phyloP scores from a whole-genome alignment of 352 stramenopile genomes.

The Globisporangium carolinianum region DNA sequence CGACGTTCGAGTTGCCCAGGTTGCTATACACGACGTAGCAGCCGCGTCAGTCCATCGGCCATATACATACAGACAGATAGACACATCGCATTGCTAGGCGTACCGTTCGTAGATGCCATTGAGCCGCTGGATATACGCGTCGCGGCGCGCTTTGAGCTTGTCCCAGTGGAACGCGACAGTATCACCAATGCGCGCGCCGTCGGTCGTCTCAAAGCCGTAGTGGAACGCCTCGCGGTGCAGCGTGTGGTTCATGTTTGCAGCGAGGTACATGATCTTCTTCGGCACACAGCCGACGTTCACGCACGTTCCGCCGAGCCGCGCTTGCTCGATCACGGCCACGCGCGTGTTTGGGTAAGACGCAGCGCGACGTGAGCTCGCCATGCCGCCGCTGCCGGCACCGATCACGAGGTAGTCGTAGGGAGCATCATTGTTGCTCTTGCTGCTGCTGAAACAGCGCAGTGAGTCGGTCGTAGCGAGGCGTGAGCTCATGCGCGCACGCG shows the following conservation, averaged over 20 bases:
- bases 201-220: constrained; percentile 51
- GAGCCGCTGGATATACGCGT: constrained; percentile 93
- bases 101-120: constrained; percentile 95
- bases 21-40: constrained; percentile 32
- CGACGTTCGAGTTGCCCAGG: constrained; percentile 88
- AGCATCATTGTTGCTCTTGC: constrained; percentile 1
- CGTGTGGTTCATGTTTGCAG: constrained; percentile 52
- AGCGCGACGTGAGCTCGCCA: constrained; percentile 89
- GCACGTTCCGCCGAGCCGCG: constrained; percentile 93
- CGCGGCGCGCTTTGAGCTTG: constrained; percentile 88
- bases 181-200: constrained; percentile 30
- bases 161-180: constrained; percentile 83
- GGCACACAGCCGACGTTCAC: constrained; percentile 99
- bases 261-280: constrained; percentile 98
- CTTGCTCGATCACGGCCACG: constrained; percentile 93
- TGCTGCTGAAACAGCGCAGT: too few species aligned
- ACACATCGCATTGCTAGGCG: not conserved
- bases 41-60: not conserved
- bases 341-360: constrained; percentile 83
- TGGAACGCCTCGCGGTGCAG: constrained; percentile 43
- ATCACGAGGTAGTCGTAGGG: constrained; percentile 90
- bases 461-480: too few species aligned
- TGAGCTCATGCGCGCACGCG: too few species aligned
- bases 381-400: constrained; percentile 87
- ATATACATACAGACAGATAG: not conserved